A percentile compares a stretch with the other conserved stretches of the same genome.
Conservation (phyloP, 768 basidiomycete genomes). For the Infundibulicybe gibba region DNA sequence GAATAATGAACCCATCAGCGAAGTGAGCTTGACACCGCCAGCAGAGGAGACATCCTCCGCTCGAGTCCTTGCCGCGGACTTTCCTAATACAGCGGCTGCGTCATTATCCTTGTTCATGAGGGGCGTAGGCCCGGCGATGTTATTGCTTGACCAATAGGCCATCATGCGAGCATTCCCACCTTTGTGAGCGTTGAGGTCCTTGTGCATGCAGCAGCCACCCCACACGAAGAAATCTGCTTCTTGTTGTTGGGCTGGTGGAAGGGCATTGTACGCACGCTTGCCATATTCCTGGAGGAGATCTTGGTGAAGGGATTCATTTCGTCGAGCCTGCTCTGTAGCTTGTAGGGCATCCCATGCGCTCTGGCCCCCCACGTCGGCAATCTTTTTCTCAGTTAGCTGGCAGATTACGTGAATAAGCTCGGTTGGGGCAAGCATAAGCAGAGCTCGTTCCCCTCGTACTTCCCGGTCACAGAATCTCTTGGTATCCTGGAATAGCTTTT, state of each 20-base stretch:
- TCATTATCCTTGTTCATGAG: constrained; percentile 26
- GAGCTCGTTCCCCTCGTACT: constrained; percentile 11
- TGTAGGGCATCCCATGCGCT: constrained; percentile 18
- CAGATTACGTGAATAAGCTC: constrained; percentile 8
- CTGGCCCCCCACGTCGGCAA: constrained; percentile 18
- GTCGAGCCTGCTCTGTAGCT: constrained; percentile 12
- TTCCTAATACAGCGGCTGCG: constrained; percentile 8
- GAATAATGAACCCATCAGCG: constrained; percentile 26
- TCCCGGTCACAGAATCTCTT: constrained; percentile 10
- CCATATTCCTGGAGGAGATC: constrained; percentile 15
- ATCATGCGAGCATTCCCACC: constrained; percentile 23
- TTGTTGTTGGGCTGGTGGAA: constrained; percentile 12
- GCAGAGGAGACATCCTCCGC: constrained; percentile 14
- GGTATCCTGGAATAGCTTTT: constrained; percentile 7
- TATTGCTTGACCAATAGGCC: constrained; percentile 18
- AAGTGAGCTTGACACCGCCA: constrained; percentile 22
- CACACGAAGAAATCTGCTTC: constrained; percentile 24
- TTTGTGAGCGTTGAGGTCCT: constrained; percentile 30
- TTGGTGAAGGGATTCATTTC: constrained; percentile 11
- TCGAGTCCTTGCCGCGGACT: constrained; percentile 7
- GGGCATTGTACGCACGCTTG: constrained; percentile 12
- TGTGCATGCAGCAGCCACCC: constrained; percentile 36
- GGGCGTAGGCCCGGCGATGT: constrained; percentile 14
- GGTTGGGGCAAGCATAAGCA: constrained; percentile 4
- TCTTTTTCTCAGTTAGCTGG: constrained; percentile 15